Conservation (phyloP, 345 rosid species). For the Acer campestre region DNA sequence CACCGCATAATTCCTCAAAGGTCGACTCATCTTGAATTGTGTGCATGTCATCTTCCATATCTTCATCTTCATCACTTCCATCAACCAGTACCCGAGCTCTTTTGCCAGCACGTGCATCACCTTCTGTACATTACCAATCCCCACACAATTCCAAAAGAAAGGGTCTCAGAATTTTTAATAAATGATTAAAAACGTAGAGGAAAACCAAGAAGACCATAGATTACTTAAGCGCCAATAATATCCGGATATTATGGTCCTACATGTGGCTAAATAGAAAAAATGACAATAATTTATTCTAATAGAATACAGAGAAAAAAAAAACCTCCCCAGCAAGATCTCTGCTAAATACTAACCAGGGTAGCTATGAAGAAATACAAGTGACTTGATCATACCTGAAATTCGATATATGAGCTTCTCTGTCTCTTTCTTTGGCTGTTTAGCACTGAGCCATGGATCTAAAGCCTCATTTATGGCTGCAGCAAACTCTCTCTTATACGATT, state of each 20-base stretch:
- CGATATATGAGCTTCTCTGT: slow-evolving; percentile 72
- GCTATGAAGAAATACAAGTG: not conserved
- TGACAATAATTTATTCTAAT: not conserved
- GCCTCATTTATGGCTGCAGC: slow-evolving; percentile 97
- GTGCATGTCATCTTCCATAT: slow-evolving; percentile 51
- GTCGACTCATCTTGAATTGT: slow-evolving; percentile 46
- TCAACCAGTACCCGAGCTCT: slow-evolving; percentile 72
- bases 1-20: slow-evolving; percentile 82
- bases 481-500: slow-evolving; percentile 93
- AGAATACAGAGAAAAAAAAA: not conserved
- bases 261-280: not conserved
- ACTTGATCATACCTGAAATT: slow-evolving; percentile 65
- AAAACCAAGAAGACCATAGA: slow-evolving; percentile 12
- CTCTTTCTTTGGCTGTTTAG: slow-evolving; percentile 93
- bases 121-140: slow-evolving; percentile 46
- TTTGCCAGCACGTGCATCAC: slow-evolving; percentile 65
- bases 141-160: slow-evolving; percentile 23
- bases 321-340: not conserved
- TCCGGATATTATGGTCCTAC: not conserved
- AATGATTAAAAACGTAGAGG: slow-evolving; percentile 6
- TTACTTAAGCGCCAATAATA: not conserved
- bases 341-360: not conserved
- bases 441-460: slow-evolving; percentile 93
- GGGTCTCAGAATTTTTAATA: slow-evolving; percentile 18
- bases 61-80: slow-evolving; percentile 67